Evolutionary conservation across 331 rosid genomes (phyloP), one percentile per base, ranked within the genome.

Genomic region (Quercus lobata): DNA sequence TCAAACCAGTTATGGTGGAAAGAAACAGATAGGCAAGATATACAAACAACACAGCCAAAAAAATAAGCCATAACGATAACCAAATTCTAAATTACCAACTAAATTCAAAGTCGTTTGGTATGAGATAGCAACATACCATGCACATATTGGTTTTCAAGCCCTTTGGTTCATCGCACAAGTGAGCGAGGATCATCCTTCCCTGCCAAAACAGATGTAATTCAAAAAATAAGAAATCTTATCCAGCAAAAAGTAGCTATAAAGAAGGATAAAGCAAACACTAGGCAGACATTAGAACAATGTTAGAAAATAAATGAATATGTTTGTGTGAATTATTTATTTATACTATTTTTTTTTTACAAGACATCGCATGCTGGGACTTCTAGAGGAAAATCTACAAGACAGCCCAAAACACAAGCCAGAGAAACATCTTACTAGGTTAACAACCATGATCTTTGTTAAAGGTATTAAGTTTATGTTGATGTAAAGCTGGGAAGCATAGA

Each of bases 71-170:
- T 60, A 15, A 60, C 14, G 5, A 10, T 60, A 63, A 12, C 68
- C 41, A 14, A 27, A 15, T 18, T 68, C n/a, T 18, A 68, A 22
- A n/a, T 41, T 49, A 32, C 57, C 37, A 29, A 19, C 24, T 30
- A 41, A 79, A 46, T 72, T 44, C 49, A n/a, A 32, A 18, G 57
- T 32, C 9, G 34, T 71, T 46, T 4, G n/a, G 5, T 24, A 80
- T 10, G 69, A 60, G 37, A 79, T 56, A 41, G 55, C 21, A 60
- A 29, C 81, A 76, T 93, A 93, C 97, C 97, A 93, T 87, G 97
- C 93, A 91, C 97, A 93, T 91, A 76, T 93, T 94, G 77, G 94
- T 93, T 93, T 93, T 93, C 85, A 93, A 74, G 79, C 97, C 97
- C 84, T 91, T 91, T 6, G 97, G 94, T 84, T 93, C 97, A 77